Base-by-base conservation (phyloP, 257 asterid species). In the Osmanthus fragrans region DNA sequence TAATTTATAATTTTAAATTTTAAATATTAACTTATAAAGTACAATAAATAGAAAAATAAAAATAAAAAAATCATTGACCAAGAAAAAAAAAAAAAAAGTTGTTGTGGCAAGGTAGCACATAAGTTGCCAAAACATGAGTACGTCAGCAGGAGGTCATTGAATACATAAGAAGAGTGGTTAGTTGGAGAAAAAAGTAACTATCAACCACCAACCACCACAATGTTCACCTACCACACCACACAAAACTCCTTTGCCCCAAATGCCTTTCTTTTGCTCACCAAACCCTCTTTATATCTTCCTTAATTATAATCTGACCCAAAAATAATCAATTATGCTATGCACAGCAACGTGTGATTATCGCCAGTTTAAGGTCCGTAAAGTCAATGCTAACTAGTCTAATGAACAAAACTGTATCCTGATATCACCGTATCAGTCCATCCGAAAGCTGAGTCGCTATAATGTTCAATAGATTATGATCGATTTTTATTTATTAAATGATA, bases 151-250 rank as follows among this genome's bases (percentile, higher is more conserved):
- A 5, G 29, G 5, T 33, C 67, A 30, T 15, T 47, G 63, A 33
- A 33, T 47, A 49, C 40, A 16, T 18, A 25, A 25, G 19, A 71
- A 56, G 10, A 7, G 64, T 11, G 74, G 42, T 76, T 56, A 37
- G 71, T 75, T 42, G 71, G 72, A 42, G 42, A 37, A 42, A 19
- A 11, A 21, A 21, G 65, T 51, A 5, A 36, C 39, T 23, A 18
- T 80, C 76, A 75, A 63, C 77, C 54, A 75, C 76, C 11, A 65
- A 18, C 49, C 10, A 40, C 21, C 68, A 74, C 60, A 75, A 21
- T 72, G 0, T 21, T 58, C 77, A 80, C 80, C 84, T 75, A 75
- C 80, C 80, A 63, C 80, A n/a, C 29, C 45, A 39, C 45, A 39
- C 25, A 58, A 56, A 56, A 58, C 67, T 23, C 67, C 32, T 21